These are phyloP conservation scores for Suillus cothurnatus DNA, from an alignment of 768 basidiomycete genomes.

Conservation along the genomic window DNA sequence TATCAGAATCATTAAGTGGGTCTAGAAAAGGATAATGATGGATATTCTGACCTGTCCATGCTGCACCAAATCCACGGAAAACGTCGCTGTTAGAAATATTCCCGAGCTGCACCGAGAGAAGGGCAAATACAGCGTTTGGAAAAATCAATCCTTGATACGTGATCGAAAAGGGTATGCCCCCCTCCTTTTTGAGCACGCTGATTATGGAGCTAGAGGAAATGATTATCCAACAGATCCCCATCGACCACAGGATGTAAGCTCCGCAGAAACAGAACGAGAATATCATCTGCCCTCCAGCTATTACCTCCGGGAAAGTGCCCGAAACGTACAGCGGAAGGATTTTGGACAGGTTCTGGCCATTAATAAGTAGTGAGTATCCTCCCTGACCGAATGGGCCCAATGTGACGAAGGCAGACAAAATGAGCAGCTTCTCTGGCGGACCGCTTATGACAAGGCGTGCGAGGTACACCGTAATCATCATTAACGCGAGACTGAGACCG, in stretches of 20 bases:
- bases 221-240: slow-evolving; percentile 54
- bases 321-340: slow-evolving; percentile 35
- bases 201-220: slow-evolving; percentile 46
- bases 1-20: slow-evolving; percentile 17
- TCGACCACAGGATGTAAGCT: slow-evolving; percentile 54
- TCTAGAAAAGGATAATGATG: background rate
- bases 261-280: slow-evolving; percentile 47
- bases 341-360: slow-evolving; percentile 39
- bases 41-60: slow-evolving; percentile 45
- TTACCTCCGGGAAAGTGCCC: slow-evolving; percentile 33
- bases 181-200: slow-evolving; percentile 31
- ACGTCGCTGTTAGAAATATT: slow-evolving; percentile 49
- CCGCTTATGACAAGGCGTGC: slow-evolving; percentile 45
- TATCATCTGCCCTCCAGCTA: slow-evolving; percentile 42
- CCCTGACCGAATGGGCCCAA: slow-evolving; percentile 59
- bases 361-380: slow-evolving; percentile 45
- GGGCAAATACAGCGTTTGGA: slow-evolving; percentile 54
- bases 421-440: slow-evolving; percentile 39
- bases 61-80: slow-evolving; percentile 54
- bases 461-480: slow-evolving; percentile 52
- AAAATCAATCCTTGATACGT: slow-evolving; percentile 59
- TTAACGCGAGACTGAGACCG: slow-evolving; percentile 49
- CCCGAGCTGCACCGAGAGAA: slow-evolving; percentile 53
- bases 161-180: slow-evolving; percentile 44
- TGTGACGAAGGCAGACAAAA: slow-evolving; percentile 49